These are phyloP conservation scores for Aspergillus niger DNA, from an alignment of 2,329 filamentous ascomycete genomes.

Conservation along the genomic window DNA sequence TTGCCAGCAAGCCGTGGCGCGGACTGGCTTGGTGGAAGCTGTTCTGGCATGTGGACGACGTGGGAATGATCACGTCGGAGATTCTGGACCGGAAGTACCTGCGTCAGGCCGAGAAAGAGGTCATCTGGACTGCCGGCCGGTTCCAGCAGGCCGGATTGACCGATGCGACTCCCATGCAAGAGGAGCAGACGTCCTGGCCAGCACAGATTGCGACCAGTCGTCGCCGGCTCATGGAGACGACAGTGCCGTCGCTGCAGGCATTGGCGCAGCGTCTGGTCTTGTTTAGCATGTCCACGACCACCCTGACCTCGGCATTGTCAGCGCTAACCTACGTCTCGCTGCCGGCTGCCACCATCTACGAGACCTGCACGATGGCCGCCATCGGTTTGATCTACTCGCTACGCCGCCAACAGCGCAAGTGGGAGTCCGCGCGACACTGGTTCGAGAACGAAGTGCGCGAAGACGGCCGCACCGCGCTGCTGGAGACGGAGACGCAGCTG, in stretches of 20 bases:
- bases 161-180: slow-evolving; percentile 40
- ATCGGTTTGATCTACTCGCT: slow-evolving; percentile 61
- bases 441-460: slow-evolving; percentile 59
- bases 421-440: slow-evolving; percentile 55
- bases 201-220: slow-evolving; percentile 72
- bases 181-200: slow-evolving; percentile 61
- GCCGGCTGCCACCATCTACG: slow-evolving; percentile 55
- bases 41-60: slow-evolving; percentile 92
- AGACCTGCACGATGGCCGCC: slow-evolving; percentile 61
- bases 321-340: slow-evolving; percentile 58
- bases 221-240: slow-evolving; percentile 65
- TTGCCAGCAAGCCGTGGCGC: slow-evolving; percentile 74
- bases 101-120: slow-evolving; percentile 72
- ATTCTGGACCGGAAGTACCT: slow-evolving; percentile 78
- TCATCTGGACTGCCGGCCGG: slow-evolving; percentile 80
- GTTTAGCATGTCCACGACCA: slow-evolving; percentile 72
- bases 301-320: slow-evolving; percentile 60
- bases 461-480: slow-evolving; percentile 58
- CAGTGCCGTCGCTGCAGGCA: slow-evolving; percentile 70
- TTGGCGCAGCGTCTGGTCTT: slow-evolving; percentile 74
- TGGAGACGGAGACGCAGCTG: slow-evolving; percentile 55
- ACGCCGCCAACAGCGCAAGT: slow-evolving; percentile 59
- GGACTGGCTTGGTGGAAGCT: slow-evolving; percentile 91
- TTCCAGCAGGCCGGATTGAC: slow-evolving; percentile 66
- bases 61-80: slow-evolving; percentile 77